Percentiles rank a stretch among this genome's conserved stretches.
Evolutionary conservation across 2,329 filamentous ascomycete species (phyloP).

Genomic region (Colletotrichum acutatum): DNA sequence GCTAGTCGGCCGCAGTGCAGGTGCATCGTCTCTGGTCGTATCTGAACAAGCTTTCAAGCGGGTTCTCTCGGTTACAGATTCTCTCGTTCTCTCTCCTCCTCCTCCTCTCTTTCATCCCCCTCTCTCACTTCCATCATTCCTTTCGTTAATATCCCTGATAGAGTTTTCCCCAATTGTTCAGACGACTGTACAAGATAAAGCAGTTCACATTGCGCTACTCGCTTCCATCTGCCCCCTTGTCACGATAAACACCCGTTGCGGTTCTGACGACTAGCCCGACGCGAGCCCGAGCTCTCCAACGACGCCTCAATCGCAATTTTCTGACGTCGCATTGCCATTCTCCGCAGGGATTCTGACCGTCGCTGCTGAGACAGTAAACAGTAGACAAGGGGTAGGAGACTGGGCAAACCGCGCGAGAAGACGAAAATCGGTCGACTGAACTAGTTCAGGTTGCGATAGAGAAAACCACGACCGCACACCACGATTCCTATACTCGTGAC

Average conservation of each 20-base stretch:
- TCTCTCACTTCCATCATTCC: neutral
- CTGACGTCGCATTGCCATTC: neutral
- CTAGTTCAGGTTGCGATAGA: neutral
- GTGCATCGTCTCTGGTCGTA: constrained; percentile 12
- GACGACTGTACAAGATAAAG: neutral
- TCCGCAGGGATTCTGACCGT: neutral
- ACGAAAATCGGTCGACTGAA: neutral
- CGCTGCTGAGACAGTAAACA: neutral
- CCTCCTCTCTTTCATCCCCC: neutral
- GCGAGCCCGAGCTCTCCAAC: constrained; percentile 26
- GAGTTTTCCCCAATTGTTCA: neutral
- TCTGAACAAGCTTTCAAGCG: constrained; percentile 34
- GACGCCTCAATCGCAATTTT: neutral
- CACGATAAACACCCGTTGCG: constrained; percentile 3
- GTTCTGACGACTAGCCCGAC: neutral
- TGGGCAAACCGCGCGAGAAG: neutral
- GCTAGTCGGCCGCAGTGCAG: constrained; percentile 2
- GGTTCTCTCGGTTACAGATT: constrained; percentile 24
- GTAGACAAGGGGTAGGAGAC: neutral
- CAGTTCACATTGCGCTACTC: constrained; percentile 4
- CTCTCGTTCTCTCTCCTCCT: neutral
- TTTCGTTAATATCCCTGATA: neutral
- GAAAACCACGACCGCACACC: neutral
- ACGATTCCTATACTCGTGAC: neutral
- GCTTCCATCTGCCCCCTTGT: neutral